Evolutionary conservation across 495 filamentous ascomycete genomes (phyloP).

Genomic region (Amniculicola lignicola): DNA sequence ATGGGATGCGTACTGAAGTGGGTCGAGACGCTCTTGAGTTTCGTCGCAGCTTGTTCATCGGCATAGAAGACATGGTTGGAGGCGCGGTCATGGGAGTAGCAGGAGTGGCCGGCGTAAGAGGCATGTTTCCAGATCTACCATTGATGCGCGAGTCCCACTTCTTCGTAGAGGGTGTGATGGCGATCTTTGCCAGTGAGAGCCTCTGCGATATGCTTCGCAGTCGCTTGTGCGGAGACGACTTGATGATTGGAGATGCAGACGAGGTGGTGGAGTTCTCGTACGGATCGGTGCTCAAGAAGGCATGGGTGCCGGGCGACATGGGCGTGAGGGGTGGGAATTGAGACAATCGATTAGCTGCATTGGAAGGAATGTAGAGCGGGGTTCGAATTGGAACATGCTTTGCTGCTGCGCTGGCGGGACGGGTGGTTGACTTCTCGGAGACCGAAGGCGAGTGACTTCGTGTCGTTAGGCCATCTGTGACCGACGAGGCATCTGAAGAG

Average conservation of each 20-base stretch:
- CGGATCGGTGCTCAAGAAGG: slow-evolving; percentile 33
- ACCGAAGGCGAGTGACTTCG: slow-evolving; percentile 14
- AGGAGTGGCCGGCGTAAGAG: slow-evolving; percentile 20
- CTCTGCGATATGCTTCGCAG: slow-evolving; percentile 27
- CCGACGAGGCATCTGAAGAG: slow-evolving; percentile 14
- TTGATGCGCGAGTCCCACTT: slow-evolving; percentile 29
- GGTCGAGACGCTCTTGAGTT: slow-evolving; percentile 12
- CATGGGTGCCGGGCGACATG: slow-evolving; percentile 8
- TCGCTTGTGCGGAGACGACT: slow-evolving; percentile 28
- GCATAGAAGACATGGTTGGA: neutral
- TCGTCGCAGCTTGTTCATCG: slow-evolving; percentile 3
- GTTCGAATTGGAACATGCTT: slow-evolving; percentile 1
- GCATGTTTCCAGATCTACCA: slow-evolving; percentile 12
- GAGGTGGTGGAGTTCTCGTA: slow-evolving; percentile 24
- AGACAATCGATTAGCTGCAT: neutral
- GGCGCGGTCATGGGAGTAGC: slow-evolving; percentile 22
- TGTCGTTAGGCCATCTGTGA: slow-evolving; percentile 1
- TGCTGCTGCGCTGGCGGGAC: slow-evolving; percentile 11
- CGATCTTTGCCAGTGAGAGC: slow-evolving; percentile 32
- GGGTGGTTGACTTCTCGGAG: neutral
- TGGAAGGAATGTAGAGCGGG: slow-evolving; percentile 16
- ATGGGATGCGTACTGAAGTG: neutral
- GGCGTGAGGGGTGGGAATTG: slow-evolving; percentile 27
- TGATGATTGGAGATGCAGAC: slow-evolving; percentile 28
- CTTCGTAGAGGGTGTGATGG: slow-evolving; percentile 27